Evolutionary conservation across 2,329 filamentous ascomycete genomes (phyloP).

Genomic region (Leptographium procerum): DNA sequence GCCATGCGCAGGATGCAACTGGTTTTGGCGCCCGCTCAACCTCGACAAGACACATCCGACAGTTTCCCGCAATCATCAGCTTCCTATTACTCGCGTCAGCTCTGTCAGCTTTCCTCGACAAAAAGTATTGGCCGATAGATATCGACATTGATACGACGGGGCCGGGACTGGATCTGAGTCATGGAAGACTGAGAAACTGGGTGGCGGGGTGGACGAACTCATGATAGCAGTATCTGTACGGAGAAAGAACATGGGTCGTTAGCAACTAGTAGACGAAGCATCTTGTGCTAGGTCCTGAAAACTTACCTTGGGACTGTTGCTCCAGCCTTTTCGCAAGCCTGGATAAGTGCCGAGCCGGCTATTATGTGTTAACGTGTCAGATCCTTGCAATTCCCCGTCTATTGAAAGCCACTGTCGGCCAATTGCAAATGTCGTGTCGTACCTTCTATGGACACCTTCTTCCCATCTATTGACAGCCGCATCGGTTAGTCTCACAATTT

Average conservation of each 20-base stretch:
- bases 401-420: constrained; percentile 5
- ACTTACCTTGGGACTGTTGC: constrained; percentile 73
- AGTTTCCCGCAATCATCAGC: constrained; percentile 98
- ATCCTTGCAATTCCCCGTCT: background rate
- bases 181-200: too few relatives aligned
- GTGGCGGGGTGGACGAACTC: constrained; percentile 48
- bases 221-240: constrained; percentile 86
- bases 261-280: constrained; percentile 13
- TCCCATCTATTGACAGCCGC: constrained; percentile 60
- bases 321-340: constrained; percentile 98
- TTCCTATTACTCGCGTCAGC: constrained; percentile 46
- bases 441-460: constrained; percentile 98
- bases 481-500: background rate
- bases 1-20: constrained; percentile 97
- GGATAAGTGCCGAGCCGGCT: constrained; percentile 95
- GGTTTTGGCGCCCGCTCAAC: constrained; percentile 94
- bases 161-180: background rate
- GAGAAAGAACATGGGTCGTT: constrained; percentile 12
- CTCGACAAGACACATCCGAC: constrained; percentile 98
- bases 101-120: background rate
- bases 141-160: background rate
- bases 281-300: constrained; percentile 8
- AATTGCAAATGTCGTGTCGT: constrained; percentile 18
- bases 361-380: constrained; percentile 17
- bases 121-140: background rate